Evolutionary conservation across 148 eudicot species (phyloP).

Genomic region (Diospyros kaki): DNA sequence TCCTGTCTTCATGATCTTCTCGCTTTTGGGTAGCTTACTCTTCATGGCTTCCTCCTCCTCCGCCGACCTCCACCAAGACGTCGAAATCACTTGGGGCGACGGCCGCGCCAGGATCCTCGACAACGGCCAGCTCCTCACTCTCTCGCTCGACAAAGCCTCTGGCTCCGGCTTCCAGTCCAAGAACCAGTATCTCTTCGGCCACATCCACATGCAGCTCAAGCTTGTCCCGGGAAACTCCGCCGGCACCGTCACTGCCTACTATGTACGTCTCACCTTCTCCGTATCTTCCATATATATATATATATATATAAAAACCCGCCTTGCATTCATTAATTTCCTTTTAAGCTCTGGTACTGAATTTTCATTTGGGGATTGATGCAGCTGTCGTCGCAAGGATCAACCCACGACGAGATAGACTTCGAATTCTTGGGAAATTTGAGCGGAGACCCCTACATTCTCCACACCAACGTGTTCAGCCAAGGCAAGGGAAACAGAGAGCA

Average conservation of each 20-base stretch:
- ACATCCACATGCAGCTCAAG: background rate
- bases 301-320: too few relatives aligned
- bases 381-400: conserved; percentile 25
- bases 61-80: conserved; percentile 21
- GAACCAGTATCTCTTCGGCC: too few relatives aligned
- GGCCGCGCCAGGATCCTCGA: conserved; percentile 16
- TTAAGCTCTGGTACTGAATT: background rate
- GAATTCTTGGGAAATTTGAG: conserved; percentile 24
- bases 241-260: conserved; percentile 26
- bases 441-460: conserved; percentile 22
- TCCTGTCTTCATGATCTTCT: too few relatives aligned
- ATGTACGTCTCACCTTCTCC: conserved; percentile 6
- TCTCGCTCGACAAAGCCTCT: conserved; percentile 20
- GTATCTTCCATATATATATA: too few relatives aligned
- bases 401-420: conserved; percentile 25
- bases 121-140: background rate
- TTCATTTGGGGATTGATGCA: background rate
- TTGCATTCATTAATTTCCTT: too few relatives aligned
- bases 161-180: conserved; percentile 15
- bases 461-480: conserved; percentile 22
- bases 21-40: background rate
- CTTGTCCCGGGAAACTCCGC: conserved; percentile 22
- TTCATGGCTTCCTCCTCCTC: background rate
- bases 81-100: conserved; percentile 22
- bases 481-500: conserved; percentile 25